phyloP scores from a whole-genome alignment of 306 rosid genomes.

The Cicer arietinum region DNA sequence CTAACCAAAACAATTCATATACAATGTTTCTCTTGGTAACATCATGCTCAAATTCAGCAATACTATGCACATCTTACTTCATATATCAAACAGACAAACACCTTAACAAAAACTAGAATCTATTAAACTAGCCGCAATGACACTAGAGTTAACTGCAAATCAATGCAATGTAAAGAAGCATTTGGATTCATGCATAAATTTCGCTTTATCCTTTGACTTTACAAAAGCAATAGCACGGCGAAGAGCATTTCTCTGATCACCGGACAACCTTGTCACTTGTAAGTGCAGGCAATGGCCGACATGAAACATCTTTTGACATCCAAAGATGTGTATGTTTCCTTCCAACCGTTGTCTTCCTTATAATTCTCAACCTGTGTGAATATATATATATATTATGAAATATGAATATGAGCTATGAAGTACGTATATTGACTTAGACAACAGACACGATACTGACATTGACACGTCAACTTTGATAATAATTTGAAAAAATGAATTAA shows the following conservation, averaged over 20 bases:
- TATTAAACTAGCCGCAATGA: not conserved
- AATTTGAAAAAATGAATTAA: too few relatives aligned
- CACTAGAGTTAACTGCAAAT: not conserved
- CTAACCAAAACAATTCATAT: too few relatives aligned
- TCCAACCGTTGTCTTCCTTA: constrained; percentile 74
- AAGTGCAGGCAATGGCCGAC: constrained; percentile 55
- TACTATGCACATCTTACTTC: not conserved
- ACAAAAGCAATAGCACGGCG: not conserved
- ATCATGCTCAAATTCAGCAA: not conserved
- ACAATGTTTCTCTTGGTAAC: too few relatives aligned
- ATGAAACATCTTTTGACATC: constrained; percentile 65
- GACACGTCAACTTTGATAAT: too few relatives aligned
- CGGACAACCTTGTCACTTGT: constrained; percentile 30
- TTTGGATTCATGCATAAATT: constrained; percentile 14
- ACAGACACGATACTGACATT: too few relatives aligned
- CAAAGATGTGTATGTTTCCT: constrained; percentile 41
- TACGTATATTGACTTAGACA: too few relatives aligned
- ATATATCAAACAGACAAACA: not conserved
- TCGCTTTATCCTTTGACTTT: constrained; percentile 15
- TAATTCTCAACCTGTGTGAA: constrained; percentile 70
- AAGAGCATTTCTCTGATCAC: constrained; percentile 8
- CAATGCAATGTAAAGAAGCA: not conserved
- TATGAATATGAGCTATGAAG: not conserved
- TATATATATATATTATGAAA: not conserved
- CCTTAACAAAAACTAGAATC: not conserved